Evolutionary conservation across 2,329 filamentous ascomycete species (phyloP).

Genomic region (Ceratocystis huliohia): DNA sequence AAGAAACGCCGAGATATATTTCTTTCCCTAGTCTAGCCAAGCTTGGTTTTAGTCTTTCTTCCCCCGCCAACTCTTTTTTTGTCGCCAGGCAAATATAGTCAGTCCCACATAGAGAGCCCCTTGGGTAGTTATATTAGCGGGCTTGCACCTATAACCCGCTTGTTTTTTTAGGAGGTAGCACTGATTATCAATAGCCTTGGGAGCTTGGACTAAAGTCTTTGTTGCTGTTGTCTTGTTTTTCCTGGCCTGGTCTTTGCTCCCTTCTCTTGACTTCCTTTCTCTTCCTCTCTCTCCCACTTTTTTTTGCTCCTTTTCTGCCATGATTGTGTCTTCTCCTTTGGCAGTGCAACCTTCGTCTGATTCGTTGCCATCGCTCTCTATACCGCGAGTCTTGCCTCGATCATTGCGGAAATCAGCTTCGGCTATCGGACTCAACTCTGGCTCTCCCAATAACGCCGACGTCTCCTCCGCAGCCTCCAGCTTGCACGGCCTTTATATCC

Average conservation of each 20-base stretch:
- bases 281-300: slow-evolving; percentile 6
- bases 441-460: background rate
- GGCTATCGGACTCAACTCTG: slow-evolving; percentile 16
- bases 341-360: slow-evolving; percentile 13
- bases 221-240: slow-evolving; percentile 10
- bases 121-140: background rate
- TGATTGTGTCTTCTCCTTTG: slow-evolving; percentile 16
- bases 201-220: slow-evolving; percentile 4
- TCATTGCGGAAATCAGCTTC: slow-evolving; percentile 19
- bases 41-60: no score
- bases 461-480: slow-evolving; percentile 17
- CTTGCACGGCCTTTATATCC: slow-evolving; percentile 15
- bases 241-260: slow-evolving; percentile 3
- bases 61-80: no score
- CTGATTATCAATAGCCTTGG: background rate
- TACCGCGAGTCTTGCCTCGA: slow-evolving; percentile 18
- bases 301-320: slow-evolving; percentile 11
- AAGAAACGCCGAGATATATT: background rate
- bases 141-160: background rate
- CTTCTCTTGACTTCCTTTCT: slow-evolving; percentile 9
- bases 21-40: no score
- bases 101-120: background rate
- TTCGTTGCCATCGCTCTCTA: slow-evolving; percentile 13
- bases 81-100: background rate
- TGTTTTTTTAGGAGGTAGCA: background rate